Percentiles rank a stretch among this genome's conserved stretches.
Conservation (phyloP, 306 rosid species). For the Pueraria montana region DNA sequence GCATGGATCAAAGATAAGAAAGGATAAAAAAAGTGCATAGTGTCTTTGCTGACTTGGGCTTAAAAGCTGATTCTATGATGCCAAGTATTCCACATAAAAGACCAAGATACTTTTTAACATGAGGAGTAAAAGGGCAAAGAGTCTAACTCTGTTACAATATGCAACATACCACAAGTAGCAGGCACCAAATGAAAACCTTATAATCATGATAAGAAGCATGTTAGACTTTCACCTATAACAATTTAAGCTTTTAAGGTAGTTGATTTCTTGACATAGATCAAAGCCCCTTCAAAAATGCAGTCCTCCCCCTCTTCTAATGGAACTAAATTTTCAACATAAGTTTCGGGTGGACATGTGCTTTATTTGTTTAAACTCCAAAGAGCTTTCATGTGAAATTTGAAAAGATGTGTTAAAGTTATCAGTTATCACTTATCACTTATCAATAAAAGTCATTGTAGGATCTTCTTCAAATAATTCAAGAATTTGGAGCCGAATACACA, state of each 20-base stretch:
- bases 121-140: slow-evolving; percentile 6
- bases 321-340: slow-evolving; percentile 18
- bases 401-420: background rate
- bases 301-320: background rate
- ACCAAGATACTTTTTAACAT: slow-evolving; percentile 13
- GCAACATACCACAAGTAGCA: slow-evolving; percentile 18
- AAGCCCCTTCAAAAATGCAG: background rate
- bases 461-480: background rate
- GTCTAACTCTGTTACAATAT: slow-evolving; percentile 1
- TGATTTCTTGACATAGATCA: slow-evolving; percentile 19
- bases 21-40: slow-evolving; percentile 29
- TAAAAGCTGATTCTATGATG: slow-evolving; percentile 32
- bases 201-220: slow-evolving; percentile 17
- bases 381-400: slow-evolving; percentile 6
- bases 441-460: background rate
- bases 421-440: slow-evolving; percentile 2
- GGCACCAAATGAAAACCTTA: slow-evolving; percentile 16
- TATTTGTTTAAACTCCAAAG: background rate
- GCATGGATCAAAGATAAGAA: slow-evolving; percentile 14
- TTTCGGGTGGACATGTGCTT: background rate
- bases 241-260: slow-evolving; percentile 4
- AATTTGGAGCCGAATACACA: background rate
- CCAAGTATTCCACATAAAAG: slow-evolving; percentile 27
- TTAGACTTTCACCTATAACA: slow-evolving; percentile 30
- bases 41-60: slow-evolving; percentile 7